A percentile compares a stretch with the other conserved stretches of the same genome.
These are phyloP conservation scores for Trichoderma hamatum DNA, from an alignment of 2,329 filamentous ascomycete species.

Conservation along the genomic window DNA sequence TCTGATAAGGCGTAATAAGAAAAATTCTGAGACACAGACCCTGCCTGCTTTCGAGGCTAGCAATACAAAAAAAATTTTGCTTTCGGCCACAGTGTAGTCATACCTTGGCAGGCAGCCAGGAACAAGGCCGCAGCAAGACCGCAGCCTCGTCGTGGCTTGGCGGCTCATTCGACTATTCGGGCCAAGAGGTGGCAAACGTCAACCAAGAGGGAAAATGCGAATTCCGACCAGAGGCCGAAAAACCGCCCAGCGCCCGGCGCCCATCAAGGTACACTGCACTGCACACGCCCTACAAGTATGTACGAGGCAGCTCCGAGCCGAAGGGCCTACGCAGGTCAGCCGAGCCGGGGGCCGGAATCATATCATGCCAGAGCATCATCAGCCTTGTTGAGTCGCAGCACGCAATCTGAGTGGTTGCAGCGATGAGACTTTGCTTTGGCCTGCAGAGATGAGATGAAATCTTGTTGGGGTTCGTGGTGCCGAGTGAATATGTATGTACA, in stretches of 20 bases:
- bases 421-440: background rate
- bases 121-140: background rate
- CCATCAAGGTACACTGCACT: constrained; percentile 12
- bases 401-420: background rate
- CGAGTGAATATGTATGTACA: background rate
- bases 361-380: background rate
- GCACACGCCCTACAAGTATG: background rate
- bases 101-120: background rate
- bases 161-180: background rate
- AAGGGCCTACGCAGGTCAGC: background rate
- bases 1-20: background rate
- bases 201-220: constrained; percentile 6
- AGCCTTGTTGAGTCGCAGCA: background rate
- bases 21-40: background rate
- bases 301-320: constrained; percentile 14
- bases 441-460: background rate
- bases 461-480: background rate
- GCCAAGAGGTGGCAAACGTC: constrained; percentile 13
- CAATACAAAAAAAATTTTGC: background rate
- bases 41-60: background rate
- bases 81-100: background rate
- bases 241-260: no score
- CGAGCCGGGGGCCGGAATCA: background rate
- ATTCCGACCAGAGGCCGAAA: constrained; percentile 11
- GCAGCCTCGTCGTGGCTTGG: constrained; percentile 14